Evolutionary conservation across 164 flowering plant species (phyloP).

Genomic region (Chimonanthus salicifolius): DNA sequence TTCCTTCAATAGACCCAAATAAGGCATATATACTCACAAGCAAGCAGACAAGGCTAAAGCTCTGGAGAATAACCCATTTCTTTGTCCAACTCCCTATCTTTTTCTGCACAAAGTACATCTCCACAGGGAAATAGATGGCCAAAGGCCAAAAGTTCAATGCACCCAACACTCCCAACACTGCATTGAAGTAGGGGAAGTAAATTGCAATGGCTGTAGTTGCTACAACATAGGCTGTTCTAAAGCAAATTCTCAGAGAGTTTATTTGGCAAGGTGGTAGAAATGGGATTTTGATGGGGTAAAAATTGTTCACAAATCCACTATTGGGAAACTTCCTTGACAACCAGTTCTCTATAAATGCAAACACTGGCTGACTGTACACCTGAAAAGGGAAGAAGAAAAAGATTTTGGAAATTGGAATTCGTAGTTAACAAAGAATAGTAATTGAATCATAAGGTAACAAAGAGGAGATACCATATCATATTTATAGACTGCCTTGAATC

Average conservation of each 20-base stretch:
- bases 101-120: conserved; percentile 56
- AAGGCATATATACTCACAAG: conserved; percentile 30
- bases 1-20: conserved; percentile 43
- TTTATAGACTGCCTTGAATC: too few relatives aligned
- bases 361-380: conserved; percentile 60
- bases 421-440: too few relatives aligned
- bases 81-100: conserved; percentile 39
- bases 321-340: conserved; percentile 26
- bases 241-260: conserved; percentile 38
- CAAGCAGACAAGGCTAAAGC: conserved; percentile 34
- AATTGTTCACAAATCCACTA: conserved; percentile 28
- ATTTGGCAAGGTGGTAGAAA: conserved; percentile 23
- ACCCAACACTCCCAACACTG: conserved; percentile 54
- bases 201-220: conserved; percentile 44
- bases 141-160: conserved; percentile 61
- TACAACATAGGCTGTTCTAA: conserved; percentile 47
- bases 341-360: conserved; percentile 44
- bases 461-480: too few relatives aligned
- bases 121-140: conserved; percentile 61
- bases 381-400: conserved; percentile 9
- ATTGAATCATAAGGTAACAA: too few relatives aligned
- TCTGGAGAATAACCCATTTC: conserved; percentile 42
- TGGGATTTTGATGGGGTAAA: conserved; percentile 31
- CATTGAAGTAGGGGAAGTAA: conserved; percentile 63
- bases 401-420: too few relatives aligned